Percentiles rank a stretch among this genome's conserved stretches.
phyloP scores from a whole-genome alignment of 176 grass and related monocot genomes.

The Areca catechu region DNA sequence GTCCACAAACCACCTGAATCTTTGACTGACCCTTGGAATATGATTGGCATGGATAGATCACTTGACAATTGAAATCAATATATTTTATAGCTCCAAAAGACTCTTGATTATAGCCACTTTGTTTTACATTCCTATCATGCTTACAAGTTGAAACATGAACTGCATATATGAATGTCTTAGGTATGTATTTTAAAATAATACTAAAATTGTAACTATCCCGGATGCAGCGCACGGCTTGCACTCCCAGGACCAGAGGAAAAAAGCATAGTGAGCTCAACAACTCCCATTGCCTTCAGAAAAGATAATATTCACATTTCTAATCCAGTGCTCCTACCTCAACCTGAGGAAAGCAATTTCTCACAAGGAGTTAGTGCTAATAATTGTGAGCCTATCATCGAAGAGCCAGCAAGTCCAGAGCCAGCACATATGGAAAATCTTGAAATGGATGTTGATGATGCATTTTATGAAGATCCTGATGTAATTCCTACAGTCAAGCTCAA shows the following conservation, averaged over 20 bases:
- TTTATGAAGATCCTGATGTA: constrained; percentile 56
- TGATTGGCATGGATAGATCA: no score
- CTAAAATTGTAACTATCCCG: constrained; percentile 19
- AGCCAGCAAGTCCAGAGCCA: constrained; percentile 60
- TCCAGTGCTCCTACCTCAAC: constrained; percentile 12
- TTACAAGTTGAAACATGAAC: no score
- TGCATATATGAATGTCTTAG: no score
- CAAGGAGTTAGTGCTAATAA: constrained; percentile 14
- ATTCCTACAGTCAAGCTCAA: constrained; percentile 77
- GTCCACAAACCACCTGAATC: no score
- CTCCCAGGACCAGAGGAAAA: constrained; percentile 63
- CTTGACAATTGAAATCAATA: no score
- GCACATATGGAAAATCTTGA: constrained; percentile 36
- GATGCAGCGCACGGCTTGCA: constrained; percentile 61
- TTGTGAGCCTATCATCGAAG: constrained; percentile 65
- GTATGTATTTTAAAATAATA: no score
- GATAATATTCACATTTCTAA: not conserved
- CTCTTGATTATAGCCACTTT: no score
- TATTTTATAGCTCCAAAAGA: no score
- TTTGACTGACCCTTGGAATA: no score
- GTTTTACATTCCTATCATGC: no score
- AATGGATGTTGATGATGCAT: constrained; percentile 59
- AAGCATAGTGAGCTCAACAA: constrained; percentile 21
- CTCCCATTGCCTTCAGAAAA: constrained; percentile 16
- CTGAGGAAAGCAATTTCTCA: constrained; percentile 17